Base-by-base conservation (phyloP, 208 protist genomes). In the Trypanosoma theileri region DNA sequence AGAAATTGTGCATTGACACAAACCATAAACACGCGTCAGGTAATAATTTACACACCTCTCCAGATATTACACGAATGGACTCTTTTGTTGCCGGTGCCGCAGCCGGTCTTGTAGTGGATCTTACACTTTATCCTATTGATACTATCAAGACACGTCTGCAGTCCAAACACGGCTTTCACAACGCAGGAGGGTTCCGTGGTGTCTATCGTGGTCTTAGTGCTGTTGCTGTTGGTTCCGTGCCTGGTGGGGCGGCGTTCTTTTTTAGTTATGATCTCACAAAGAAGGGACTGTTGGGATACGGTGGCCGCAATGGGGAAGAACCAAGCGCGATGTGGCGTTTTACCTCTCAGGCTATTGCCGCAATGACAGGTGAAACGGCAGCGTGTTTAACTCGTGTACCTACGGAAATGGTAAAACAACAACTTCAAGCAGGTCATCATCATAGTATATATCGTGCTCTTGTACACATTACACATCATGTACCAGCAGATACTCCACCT, bases 61-160 rank as follows among this genome's bases (percentile, higher is more conserved):
- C 57, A 4, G 50, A 17, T 24, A 44, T 75, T 26, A 17, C 53
- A 40, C 31, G 24, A 21, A 93, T 94, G 89, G 85, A 94, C 26
- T 93, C 85, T 9, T 71, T 96, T 1, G 42, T 90, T 9, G 85
- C 91, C 1, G 95, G 95, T 50, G 92, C 89, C 3, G 69, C 81
- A 11, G 95, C 93, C 0, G 95, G 95, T 26, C 67, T 95, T 9
- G 76, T 85, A 16, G 93, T 97, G 12, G 95, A 98, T 66, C 41
- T 96, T 10, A 91, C 77, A 16, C 83, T 98, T 16, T 97, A 93
- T 60, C 95, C 95, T 0, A 85, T 98, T 44, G 95, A 98, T 77
- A 98, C 95, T 0, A 59, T 98, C 45, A 98, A 98, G 69, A 97
- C 93, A 24, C 88, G 95, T 12, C 71, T 96, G 16, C 95, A 97